These are phyloP conservation scores for Lathyrus aphaca DNA, from an alignment of 306 rosid species.

Conservation along the genomic window DNA sequence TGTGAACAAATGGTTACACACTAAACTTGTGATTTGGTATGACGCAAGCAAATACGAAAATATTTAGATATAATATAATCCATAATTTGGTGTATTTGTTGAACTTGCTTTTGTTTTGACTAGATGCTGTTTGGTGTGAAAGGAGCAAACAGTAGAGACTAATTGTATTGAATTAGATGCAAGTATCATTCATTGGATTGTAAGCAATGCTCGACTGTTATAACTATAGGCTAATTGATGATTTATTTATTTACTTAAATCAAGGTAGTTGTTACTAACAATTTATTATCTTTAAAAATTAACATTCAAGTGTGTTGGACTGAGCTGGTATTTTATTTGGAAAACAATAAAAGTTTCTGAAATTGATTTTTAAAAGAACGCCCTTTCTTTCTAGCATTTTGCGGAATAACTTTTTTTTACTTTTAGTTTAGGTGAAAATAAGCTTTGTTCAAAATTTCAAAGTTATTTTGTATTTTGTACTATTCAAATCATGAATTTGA, in stretches of 20 bases:
- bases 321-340: constrained; percentile 28
- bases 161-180: not conserved
- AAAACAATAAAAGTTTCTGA: constrained; percentile 9
- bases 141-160: no score
- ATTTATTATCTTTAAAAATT: not conserved
- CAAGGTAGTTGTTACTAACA: not conserved
- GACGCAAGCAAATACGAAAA: constrained; percentile 35
- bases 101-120: constrained; percentile 6
- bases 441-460: no score
- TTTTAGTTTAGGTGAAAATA: no score
- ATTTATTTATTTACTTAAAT: not conserved
- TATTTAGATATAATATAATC: constrained; percentile 7
- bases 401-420: no score
- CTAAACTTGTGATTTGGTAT: constrained; percentile 32
- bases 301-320: constrained; percentile 13
- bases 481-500: no score
- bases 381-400: no score
- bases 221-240: not conserved
- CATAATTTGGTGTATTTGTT: not conserved
- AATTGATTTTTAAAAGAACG: no score
- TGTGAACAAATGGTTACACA: constrained; percentile 20
- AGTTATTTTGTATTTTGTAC: no score
- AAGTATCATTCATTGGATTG: not conserved
- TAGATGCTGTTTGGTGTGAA: constrained; percentile 34
- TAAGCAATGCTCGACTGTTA: not conserved